Evolutionary conservation across 495 filamentous ascomycete species (phyloP), one percentile per base, ranked within the genome.

Genomic region (Penicillium cosmopolitanum): DNA sequence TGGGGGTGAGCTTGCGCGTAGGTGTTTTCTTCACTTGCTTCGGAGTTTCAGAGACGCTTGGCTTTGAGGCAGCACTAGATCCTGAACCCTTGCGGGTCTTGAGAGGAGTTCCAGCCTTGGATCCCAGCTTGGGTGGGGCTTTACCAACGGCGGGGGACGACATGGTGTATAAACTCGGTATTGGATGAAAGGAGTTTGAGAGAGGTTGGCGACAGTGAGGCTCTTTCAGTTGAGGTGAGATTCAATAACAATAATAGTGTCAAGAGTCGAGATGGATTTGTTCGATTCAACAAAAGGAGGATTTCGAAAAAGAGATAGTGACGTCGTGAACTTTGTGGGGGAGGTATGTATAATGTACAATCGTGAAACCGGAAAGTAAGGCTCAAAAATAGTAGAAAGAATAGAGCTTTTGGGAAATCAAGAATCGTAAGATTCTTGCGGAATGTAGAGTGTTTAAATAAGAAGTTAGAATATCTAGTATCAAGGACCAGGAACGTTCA

Each of bases 81-180:
- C 70, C 73, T n/a, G 80, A 78, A 58, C 74, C 82, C 36, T 80
- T 76, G 57, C 75, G 75, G 7, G 74, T 56, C 62, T 84, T 84
- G 46, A 80, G 73, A n/a, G 82, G 81, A 15, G 81, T 83, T 16
- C 51, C 58, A 28, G 65, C 34, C 44, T 71, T 69, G 1, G 66
- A 66, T 31, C 66, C 66, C 8, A 71, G 43, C 59, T 69, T 71
- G 11, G 56, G 66, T 10, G 68, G 61, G 50, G 63, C 66, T 64
- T 65, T 71, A 48, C 28, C 61, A 54, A 64, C 61, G 5, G 66
- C 56, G 19, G 66, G 60, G 23, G 66, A 64, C 5, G 68, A 59
- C 68, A 71, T 71, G 10, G 10, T 63, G 47, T 51, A 4, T 23
- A 16, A 16, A 19, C 42, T 9, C 21, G 33, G 59, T 35, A 16